Base-by-base conservation (phyloP, 345 rosid species). In the Anastatica hierochuntica region DNA sequence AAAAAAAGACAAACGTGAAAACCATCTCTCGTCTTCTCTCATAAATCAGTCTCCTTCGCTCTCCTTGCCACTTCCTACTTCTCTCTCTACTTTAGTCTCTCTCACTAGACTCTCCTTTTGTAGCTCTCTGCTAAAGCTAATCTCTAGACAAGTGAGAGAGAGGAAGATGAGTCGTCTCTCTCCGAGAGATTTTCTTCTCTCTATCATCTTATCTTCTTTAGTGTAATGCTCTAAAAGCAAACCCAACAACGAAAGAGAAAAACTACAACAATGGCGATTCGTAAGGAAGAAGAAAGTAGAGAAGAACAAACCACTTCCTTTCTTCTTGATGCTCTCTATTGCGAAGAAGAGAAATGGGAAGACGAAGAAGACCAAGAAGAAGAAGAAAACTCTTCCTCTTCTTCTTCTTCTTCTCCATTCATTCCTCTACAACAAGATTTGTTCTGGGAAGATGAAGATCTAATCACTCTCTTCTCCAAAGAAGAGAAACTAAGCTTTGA, bases 391-490 rank as follows among this genome's bases (percentile, higher is more conserved):
- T 37, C 62, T 39, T 46, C 70, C 5, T 69, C 56, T 15, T 73
- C 45, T 15, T 14, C 69, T 31, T 12, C 55, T 43, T 6, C 33
- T 29, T 69, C 62, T 10, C 76, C 84, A 14, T 36, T 66, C 21
- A 50, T 73, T 29, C 43, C 74, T 64, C 62, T 77, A 11, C 84
- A 75, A n/a, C 95, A 80, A 43, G 88, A 86, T 65, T 69, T 84
- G 75, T 73, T 74, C 62, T 82, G 81, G 84, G 94, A 84, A 67
- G 94, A 84, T 15, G 75, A 73, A 35, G 90, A 90, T 77, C 90
- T 90, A 17, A 49, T 60, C 40, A 74, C 80, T 11, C 76, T 86
- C 39, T 84, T 84, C 60, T 42, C 76, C 20, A 86, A 79, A 53
- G 97, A 90, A 58, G 36, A 68, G 43, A 72, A 71, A 27, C 75